Percentiles rank a stretch among this genome's conserved stretches.
Evolutionary conservation across 371 early-diverging fungal genomes (phyloP).

Genomic region (Blastocladiella emersonii): DNA sequence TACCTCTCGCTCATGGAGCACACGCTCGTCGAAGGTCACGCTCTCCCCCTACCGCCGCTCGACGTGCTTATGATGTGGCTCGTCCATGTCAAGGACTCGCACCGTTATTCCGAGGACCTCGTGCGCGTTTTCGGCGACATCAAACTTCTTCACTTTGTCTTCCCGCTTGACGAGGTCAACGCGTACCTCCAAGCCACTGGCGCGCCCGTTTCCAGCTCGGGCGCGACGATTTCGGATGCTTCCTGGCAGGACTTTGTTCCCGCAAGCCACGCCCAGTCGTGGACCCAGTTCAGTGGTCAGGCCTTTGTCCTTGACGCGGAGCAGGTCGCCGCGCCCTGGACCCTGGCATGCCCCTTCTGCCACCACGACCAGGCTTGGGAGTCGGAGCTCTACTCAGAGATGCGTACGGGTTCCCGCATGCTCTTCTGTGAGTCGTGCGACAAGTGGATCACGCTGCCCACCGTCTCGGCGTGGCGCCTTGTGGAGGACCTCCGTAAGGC

Average conservation of each 20-base stretch:
- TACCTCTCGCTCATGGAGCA: background rate
- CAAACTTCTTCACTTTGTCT: constrained; percentile 3
- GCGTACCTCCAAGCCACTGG: background rate
- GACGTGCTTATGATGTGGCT: constrained; percentile 5
- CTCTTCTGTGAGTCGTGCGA: constrained; percentile 2
- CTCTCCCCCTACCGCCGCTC: constrained; percentile 3
- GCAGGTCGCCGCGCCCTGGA: background rate
- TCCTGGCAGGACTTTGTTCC: background rate
- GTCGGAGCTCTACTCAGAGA: background rate
- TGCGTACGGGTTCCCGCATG: constrained; percentile 4
- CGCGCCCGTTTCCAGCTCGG: no score
- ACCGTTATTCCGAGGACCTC: constrained; percentile 3
- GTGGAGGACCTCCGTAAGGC: constrained; percentile 1
- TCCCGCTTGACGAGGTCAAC: background rate
- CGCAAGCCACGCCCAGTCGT: background rate
- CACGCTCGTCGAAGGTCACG: background rate
- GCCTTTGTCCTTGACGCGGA: background rate
- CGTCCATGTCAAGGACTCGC: constrained; percentile 3
- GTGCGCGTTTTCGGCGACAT: constrained; percentile 2
- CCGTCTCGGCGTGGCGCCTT: background rate
- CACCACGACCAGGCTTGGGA: background rate
- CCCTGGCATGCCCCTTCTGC: constrained; percentile 1
- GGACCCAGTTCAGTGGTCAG: background rate
- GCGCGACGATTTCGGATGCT: background rate
- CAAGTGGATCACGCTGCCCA: background rate